Conservation (phyloP, 768 basidiomycete species). For the Leccinum uliginosum region DNA sequence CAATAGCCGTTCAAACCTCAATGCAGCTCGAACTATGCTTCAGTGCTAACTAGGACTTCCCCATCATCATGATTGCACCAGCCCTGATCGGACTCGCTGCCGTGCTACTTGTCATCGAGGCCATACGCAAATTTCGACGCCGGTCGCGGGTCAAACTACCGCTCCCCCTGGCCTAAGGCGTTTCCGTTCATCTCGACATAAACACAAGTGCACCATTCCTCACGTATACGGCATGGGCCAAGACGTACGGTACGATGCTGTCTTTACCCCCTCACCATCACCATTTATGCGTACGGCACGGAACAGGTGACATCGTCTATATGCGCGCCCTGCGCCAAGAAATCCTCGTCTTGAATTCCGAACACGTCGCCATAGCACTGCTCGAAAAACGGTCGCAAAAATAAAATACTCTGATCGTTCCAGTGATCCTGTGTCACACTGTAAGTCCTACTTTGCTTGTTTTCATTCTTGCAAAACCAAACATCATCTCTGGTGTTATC, state of each 20-base stretch:
- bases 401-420: not conserved
- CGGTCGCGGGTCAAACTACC: not conserved
- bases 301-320: not conserved
- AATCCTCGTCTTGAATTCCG: not conserved
- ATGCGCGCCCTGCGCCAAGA: too few relatives aligned
- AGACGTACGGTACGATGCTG: too few relatives aligned
- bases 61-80: not conserved
- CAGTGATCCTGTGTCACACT: not conserved
- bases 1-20: too few relatives aligned
- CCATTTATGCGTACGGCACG: not conserved
- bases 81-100: not conserved
- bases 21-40: too few relatives aligned
- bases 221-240: not conserved
- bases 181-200: not conserved
- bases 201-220: not conserved
- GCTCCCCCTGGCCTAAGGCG: not conserved
- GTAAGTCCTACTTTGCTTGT: not conserved
- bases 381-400: not conserved
- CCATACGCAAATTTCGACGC: not conserved
- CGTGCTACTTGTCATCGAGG: not conserved
- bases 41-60: too few relatives aligned
- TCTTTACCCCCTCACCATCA: too few relatives aligned
- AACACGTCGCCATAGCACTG: not conserved
- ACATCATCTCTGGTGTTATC: not conserved
- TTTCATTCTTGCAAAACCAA: not conserved